Base-by-base conservation (phyloP, 345 rosid species). In the Pistacia vera region DNA sequence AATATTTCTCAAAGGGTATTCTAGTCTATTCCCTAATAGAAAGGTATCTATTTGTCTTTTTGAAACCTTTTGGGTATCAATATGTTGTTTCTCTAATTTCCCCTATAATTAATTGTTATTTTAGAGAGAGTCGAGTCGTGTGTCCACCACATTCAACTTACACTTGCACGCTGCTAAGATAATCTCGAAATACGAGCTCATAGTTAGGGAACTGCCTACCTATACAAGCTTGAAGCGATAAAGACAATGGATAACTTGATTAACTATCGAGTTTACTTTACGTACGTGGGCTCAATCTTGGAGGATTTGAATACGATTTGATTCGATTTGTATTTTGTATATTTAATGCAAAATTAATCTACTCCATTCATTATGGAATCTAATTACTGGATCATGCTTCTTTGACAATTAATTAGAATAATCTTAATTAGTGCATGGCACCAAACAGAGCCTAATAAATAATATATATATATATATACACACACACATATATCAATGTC, bases 361-460 rank as follows among this genome's bases (percentile, higher is more conserved):
- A 9, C 48, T 72, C 20, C 76, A 49, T 11, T 72, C 6, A 36
- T n/a, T 57, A 5, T 12, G 41, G 74, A 71, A 46, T 61, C 58
- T 4, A 30, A 25, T 54, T 73, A 18, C 13, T n/a, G 36, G 64
- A 41, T 22, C 25, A 22, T 22, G 54, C 64, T 57, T 49, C 68
- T 73, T 73, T 62, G 76, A 73, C 76, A 61, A 72, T 2, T 30
- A 49, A 41, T 58, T 3, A 11, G 13, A 30, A 62, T 62, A 63
- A 44, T 62, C 46, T 9, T 51, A 51, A 54, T 30, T 49, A 49
- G 46, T 57, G 35, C 64, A 44, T 54, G 36, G 44, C 63, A 54
- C 63, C 12, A 63, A 13, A 52, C 54, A 60, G 63, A 77, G 44
- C 41, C 63, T 38, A 55, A 49, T 71, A 13, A 73, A 62, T 62